Percentiles rank a stretch among this genome's conserved stretches.
phyloP scores from a whole-genome alignment of 306 rosid genomes.

The Cucurbita pepo region DNA sequence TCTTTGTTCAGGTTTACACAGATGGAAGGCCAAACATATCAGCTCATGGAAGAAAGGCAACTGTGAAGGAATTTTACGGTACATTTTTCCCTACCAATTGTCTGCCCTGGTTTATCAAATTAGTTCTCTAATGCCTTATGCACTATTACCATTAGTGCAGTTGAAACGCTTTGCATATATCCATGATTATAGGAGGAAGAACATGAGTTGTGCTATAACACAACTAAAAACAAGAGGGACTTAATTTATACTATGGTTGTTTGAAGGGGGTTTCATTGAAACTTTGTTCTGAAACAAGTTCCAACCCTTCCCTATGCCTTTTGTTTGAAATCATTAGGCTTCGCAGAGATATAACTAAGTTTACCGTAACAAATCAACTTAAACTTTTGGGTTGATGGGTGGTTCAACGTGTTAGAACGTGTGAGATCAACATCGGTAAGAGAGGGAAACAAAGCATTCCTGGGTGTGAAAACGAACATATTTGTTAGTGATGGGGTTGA shows the following conservation, averaged over 20 bases:
- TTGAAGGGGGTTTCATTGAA: background rate
- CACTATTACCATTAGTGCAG: background rate
- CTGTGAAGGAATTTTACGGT: constrained; percentile 78
- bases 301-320: background rate
- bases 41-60: constrained; percentile 79
- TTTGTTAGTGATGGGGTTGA: too few species aligned
- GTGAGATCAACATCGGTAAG: too few species aligned
- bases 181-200: background rate
- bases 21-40: constrained; percentile 65
- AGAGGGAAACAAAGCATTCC: too few species aligned
- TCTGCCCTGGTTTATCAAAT: constrained; percentile 15
- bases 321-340: background rate
- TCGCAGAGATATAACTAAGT: too few species aligned
- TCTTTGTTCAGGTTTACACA: constrained; percentile 41
- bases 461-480: too few species aligned
- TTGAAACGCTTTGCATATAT: background rate
- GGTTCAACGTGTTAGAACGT: too few species aligned
- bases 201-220: background rate
- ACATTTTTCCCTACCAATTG: constrained; percentile 25
- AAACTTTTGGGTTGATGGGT: too few species aligned
- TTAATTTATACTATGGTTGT: background rate
- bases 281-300: background rate
- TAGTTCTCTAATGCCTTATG: background rate
- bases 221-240: background rate
- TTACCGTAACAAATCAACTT: too few species aligned